Evolutionary conservation across 139 green algal genomes (phyloP), one percentile per base, ranked within the genome.

Genomic region (Asterochloris erici): DNA sequence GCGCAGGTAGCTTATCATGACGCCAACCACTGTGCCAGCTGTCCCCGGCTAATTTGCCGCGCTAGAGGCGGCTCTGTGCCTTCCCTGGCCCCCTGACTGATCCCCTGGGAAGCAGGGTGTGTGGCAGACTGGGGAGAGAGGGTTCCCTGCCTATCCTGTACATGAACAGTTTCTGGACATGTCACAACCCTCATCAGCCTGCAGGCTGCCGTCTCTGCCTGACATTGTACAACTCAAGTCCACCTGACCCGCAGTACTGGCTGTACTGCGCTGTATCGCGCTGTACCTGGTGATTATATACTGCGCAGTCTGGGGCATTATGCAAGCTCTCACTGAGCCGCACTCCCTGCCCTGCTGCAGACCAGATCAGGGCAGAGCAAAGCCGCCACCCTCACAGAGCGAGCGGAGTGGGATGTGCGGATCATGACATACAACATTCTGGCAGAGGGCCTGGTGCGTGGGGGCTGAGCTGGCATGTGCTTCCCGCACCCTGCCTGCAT

Each of bases 361-460:
- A 27, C n/a, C 74, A 79, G 27, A 47, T 62, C 12, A 28, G 38
- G 23, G 68, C 27, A 47, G 17, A 63, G 27, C 27, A 63, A 0
- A 54, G 76, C n/a, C 66, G 47, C 14, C 68, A 63, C 29, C 47
- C 60, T 47, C 38, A 68, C 21, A 73, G 28, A n/a, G 63, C 62
- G 63, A 63, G 80, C 77, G 38, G 38, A 79, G 28, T 80, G 73
- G n/a, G 78, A 61, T 68, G 87, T 95, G 28, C 85, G 90, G 0
- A 81, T 97, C 23, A 93, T 97, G 91, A 91, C 85, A 0, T 98
- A 96, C 89, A 98, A 98, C 83, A 81, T 96, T 0, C 89, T 98
- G 11, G 93, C 93, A 1, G 92, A 94, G 26, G 76, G 81, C 12
- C 80, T 95, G 84, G 86, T 91, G 71, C 77, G 84, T 12, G 4